A percentile compares a stretch with the other conserved stretches of the same genome.
Conservation (phyloP, 495 filamentous ascomycete genomes). For the Talaromyces ruber region DNA sequence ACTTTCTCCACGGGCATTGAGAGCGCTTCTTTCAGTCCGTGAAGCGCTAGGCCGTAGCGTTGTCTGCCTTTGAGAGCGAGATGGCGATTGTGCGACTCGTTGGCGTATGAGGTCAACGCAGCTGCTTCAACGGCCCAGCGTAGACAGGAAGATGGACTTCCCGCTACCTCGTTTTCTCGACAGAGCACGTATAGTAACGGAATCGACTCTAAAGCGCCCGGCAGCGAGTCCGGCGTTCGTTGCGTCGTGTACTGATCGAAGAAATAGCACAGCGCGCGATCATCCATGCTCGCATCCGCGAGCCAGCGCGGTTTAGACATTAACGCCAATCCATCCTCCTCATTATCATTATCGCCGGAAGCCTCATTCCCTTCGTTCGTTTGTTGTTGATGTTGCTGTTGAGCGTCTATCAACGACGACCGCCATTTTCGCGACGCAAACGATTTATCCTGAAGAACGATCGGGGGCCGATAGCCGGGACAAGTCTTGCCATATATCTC, state of each 20-base stretch:
- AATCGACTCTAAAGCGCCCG: conserved; percentile 23
- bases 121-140: conserved; percentile 33
- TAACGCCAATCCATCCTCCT: not conserved
- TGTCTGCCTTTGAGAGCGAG: conserved; percentile 24
- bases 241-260: conserved; percentile 33
- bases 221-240: conserved; percentile 8
- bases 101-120: conserved; percentile 26
- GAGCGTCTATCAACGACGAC: not conserved
- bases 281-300: conserved; percentile 28
- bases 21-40: conserved; percentile 21
- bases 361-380: not conserved
- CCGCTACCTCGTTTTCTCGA: conserved; percentile 11
- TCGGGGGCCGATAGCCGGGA: conserved; percentile 32
- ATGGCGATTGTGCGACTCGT: conserved; percentile 19
- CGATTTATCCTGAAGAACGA: conserved; percentile 31
- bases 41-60: conserved; percentile 27
- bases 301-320: conserved; percentile 8
- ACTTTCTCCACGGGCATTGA: conserved; percentile 20
- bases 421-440: not conserved
- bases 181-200: conserved; percentile 25
- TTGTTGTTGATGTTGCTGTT: not conserved
- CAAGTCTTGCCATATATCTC: conserved; percentile 30
- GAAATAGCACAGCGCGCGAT: conserved; percentile 35
- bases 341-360: not conserved
- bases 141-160: conserved; percentile 20